Evolutionary conservation across 2,329 filamentous ascomycete species (phyloP).

Genomic region (Hymenoscyphus fraxineus): DNA sequence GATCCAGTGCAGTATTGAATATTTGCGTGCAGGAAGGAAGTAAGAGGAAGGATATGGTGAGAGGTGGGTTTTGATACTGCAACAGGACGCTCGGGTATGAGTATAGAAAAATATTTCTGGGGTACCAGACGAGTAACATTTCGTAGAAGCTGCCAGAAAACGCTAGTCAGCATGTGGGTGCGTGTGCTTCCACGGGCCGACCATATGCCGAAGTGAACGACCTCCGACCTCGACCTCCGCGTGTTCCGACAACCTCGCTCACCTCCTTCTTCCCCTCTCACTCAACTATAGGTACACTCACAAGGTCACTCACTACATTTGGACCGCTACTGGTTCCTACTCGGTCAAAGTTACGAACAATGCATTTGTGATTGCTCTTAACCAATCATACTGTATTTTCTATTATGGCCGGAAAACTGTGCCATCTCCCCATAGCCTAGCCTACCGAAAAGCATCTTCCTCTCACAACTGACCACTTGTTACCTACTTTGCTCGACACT

Average conservation of each 20-base stretch:
- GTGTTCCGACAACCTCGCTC: no score
- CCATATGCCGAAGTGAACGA: no score
- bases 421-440: not conserved
- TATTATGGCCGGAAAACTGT: not conserved
- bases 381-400: not conserved
- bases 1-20: slow-evolving; percentile 12
- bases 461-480: not conserved
- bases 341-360: no score
- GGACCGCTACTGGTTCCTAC: no score
- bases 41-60: slow-evolving; percentile 8
- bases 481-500: not conserved
- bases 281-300: no score
- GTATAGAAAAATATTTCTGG: not conserved
- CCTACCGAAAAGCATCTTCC: not conserved
- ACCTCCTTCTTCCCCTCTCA: no score
- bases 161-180: no score
- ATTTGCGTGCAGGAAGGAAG: slow-evolving; percentile 9
- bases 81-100: not conserved
- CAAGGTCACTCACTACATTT: no score
- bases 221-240: no score
- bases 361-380: not conserved
- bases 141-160: not conserved
- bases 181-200: no score
- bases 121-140: not conserved
- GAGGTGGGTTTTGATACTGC: not conserved